Conservation (phyloP, 2,329 filamentous ascomycete species). For the Neonectria ditissima region DNA sequence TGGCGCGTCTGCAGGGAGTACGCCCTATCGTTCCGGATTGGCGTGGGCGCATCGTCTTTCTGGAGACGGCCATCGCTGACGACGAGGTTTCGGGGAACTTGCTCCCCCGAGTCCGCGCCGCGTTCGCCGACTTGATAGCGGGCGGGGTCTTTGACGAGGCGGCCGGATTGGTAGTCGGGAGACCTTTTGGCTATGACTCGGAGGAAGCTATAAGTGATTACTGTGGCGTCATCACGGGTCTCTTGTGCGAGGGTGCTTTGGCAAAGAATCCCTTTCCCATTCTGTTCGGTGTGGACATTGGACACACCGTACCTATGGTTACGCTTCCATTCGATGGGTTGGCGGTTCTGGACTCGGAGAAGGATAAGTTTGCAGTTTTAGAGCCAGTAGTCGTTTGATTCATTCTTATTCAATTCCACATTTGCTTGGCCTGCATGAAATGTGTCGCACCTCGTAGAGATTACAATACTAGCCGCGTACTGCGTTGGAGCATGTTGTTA, state of each 20-base stretch:
- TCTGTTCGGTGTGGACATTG: constrained; percentile 56
- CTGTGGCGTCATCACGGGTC: constrained; percentile 45
- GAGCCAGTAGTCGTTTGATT: constrained; percentile 38
- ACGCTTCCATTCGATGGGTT: constrained; percentile 55
- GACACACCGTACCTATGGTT: constrained; percentile 56
- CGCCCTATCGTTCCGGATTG: constrained; percentile 51
- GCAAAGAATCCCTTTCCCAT: constrained; percentile 53
- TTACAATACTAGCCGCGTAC: neutral
- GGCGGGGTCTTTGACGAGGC: constrained; percentile 56
- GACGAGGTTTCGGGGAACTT: constrained; percentile 34
- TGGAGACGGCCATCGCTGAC: constrained; percentile 55
- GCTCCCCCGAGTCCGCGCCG: constrained; percentile 47
- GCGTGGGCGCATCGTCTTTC: constrained; percentile 53
- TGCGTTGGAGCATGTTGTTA: neutral
- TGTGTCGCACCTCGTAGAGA: neutral
- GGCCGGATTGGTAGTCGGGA: constrained; percentile 55
- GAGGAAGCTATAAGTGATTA: constrained; percentile 45
- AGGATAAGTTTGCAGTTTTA: constrained; percentile 50
- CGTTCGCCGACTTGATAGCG: constrained; percentile 55
- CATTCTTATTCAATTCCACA: neutral
- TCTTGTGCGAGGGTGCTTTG: constrained; percentile 51
- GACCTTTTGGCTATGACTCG: constrained; percentile 56
- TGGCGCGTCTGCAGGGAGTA: constrained; percentile 52
- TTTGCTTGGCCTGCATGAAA: neutral
- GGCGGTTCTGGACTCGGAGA: constrained; percentile 53